phyloP scores from a whole-genome alignment of 1,139 yeast species.

The Hyphopichia burtonii region DNA sequence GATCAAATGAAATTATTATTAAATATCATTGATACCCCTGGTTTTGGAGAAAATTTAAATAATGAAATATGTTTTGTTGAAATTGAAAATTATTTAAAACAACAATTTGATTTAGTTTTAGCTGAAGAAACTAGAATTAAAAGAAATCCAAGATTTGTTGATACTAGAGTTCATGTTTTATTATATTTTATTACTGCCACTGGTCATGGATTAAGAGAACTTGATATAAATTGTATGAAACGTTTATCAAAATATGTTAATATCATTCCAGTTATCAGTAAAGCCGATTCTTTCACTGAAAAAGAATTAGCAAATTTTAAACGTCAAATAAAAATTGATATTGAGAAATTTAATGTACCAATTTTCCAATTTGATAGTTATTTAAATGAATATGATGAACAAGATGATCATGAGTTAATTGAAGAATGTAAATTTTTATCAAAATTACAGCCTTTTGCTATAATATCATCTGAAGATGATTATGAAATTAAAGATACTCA shows the following conservation, averaged over 20 bases:
- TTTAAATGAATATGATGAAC: slow-evolving; percentile 48
- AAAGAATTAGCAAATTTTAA: slow-evolving; percentile 65
- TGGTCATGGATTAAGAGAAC: slow-evolving; percentile 74
- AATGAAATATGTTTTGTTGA: slow-evolving; percentile 65
- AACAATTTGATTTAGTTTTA: slow-evolving; percentile 88
- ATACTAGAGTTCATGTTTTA: slow-evolving; percentile 72
- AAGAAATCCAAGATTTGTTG: slow-evolving; percentile 80
- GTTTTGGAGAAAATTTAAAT: slow-evolving; percentile 71
- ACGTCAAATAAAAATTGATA: slow-evolving; percentile 61
- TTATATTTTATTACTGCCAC: slow-evolving; percentile 72
- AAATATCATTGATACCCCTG: slow-evolving; percentile 73
- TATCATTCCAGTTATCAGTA: slow-evolving; percentile 82
- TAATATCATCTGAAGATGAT: slow-evolving; percentile 68
- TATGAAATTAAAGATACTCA: slow-evolving; percentile 50
- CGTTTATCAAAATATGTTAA: slow-evolving; percentile 78
- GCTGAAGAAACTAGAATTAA: slow-evolving; percentile 89
- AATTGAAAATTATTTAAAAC: slow-evolving; percentile 74
- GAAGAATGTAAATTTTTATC: slow-evolving; percentile 80
- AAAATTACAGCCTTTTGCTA: slow-evolving; percentile 80
- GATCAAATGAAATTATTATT: slow-evolving; percentile 70
- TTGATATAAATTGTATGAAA: slow-evolving; percentile 76
- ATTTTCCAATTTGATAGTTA: slow-evolving; percentile 68
- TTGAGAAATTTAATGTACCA: slow-evolving; percentile 75
- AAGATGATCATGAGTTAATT: slow-evolving; percentile 69
- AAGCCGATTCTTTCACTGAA: slow-evolving; percentile 83